Evolutionary conservation across 106 monocot genomes (phyloP).

Genomic region (Phalaenopsis equestris): DNA sequence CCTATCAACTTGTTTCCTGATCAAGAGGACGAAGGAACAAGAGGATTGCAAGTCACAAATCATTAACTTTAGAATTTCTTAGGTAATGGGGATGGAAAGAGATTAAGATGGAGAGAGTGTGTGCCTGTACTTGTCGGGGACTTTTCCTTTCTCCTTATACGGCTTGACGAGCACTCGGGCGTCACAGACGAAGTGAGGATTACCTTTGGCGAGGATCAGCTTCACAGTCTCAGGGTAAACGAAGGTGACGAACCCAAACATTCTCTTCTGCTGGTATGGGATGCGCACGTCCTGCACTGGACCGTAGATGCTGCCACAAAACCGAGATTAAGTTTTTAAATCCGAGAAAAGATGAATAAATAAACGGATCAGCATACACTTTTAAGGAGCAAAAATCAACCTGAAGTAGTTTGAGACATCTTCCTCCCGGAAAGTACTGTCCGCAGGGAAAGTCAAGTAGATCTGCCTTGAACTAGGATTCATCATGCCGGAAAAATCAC

Average conservation of each 20-base stretch:
- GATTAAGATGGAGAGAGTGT: conserved; percentile 2
- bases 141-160: conserved; percentile 97
- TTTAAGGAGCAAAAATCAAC: conserved; percentile 13
- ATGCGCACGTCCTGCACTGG: conserved; percentile 93
- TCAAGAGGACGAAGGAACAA: conserved; percentile 12
- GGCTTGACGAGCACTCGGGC: conserved; percentile 88
- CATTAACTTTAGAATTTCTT: neutral
- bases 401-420: conserved; percentile 95
- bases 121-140: conserved; percentile 84
- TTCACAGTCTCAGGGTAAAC: conserved; percentile 91
- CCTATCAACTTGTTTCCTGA: conserved; percentile 45
- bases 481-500: conserved; percentile 41
- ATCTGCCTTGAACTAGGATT: conserved; percentile 90
- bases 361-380: neutral
- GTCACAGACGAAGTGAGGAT: conserved; percentile 92
- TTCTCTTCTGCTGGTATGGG: conserved; percentile 90
- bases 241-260: conserved; percentile 95
- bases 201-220: conserved; percentile 88
- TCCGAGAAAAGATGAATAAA: neutral
- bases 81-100: neutral
- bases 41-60: neutral
- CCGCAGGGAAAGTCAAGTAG: conserved; percentile 89
- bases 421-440: conserved; percentile 90
- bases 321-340: neutral
- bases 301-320: conserved; percentile 66